phyloP scores from a whole-genome alignment of 2,329 filamentous ascomycete genomes.

The Tolypocladium amazonense region DNA sequence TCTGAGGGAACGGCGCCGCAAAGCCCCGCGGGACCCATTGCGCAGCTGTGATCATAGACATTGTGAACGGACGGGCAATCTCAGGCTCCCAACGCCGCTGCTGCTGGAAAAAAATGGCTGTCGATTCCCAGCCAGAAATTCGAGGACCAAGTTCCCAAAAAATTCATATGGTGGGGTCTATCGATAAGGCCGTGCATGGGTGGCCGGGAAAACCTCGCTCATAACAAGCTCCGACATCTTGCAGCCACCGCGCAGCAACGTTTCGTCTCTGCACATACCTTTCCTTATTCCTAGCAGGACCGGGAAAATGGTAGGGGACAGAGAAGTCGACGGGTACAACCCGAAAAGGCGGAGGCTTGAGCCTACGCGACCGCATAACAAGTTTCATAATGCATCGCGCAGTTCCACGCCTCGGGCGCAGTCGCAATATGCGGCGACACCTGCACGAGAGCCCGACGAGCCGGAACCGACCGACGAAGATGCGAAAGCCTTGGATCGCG shows the following conservation, averaged over 20 bases:
- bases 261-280: neutral
- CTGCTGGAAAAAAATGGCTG: neutral
- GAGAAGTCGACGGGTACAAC: conserved; percentile 26
- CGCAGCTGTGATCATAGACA: conserved; percentile 69
- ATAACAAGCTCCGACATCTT: neutral
- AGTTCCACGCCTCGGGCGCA: conserved; percentile 21
- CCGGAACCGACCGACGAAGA: conserved; percentile 59
- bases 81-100: conserved; percentile 1
- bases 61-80: conserved; percentile 11
- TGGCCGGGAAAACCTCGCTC: conserved; percentile 14
- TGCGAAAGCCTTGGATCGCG: conserved; percentile 67
- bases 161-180: conserved; percentile 26
- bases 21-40: conserved; percentile 70
- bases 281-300: neutral
- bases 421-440: conserved; percentile 31
- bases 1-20: conserved; percentile 63
- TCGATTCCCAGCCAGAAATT: neutral
- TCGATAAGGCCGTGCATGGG: conserved; percentile 21
- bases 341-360: conserved; percentile 28
- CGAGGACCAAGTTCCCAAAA: conserved; percentile 12
- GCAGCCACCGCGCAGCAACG: neutral
- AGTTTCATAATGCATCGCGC: conserved; percentile 21
- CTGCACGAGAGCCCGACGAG: conserved; percentile 29
- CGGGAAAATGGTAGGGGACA: conserved; percentile 21
- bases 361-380: conserved; percentile 14